phyloP scores from a whole-genome alignment of 2,329 filamentous ascomycete species.

The Botryosphaeria agaves region DNA sequence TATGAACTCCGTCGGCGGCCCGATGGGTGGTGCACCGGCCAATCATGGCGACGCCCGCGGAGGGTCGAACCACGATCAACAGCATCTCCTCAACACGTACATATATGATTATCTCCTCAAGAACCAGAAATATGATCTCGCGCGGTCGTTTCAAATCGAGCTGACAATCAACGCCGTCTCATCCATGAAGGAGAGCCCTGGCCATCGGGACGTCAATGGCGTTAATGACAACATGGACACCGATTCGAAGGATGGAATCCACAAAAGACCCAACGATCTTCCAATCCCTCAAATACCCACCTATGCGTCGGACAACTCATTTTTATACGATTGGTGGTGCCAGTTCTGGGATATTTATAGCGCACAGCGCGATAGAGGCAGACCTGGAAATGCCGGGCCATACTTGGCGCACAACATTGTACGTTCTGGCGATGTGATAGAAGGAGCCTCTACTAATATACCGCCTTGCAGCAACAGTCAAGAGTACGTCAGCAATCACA shows the following conservation, averaged over 20 bases:
- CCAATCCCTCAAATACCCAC: slow-evolving; percentile 54
- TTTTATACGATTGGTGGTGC: slow-evolving; percentile 95
- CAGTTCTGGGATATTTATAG: slow-evolving; percentile 94
- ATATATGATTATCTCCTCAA: slow-evolving; percentile 87
- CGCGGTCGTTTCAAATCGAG: slow-evolving; percentile 48
- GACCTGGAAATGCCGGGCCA: slow-evolving; percentile 38
- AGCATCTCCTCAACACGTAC: slow-evolving; percentile 59
- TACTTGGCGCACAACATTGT: slow-evolving; percentile 78
- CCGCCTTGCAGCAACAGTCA: slow-evolving; percentile 38
- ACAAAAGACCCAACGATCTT: slow-evolving; percentile 66
- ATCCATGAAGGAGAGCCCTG: slow-evolving; percentile 48
- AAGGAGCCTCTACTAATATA: slow-evolving; percentile 8
- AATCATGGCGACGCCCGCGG: slow-evolving; percentile 36
- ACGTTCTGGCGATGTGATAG: slow-evolving; percentile 23
- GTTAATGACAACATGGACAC: slow-evolving; percentile 62
- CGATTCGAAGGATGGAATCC: slow-evolving; percentile 64
- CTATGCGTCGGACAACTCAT: slow-evolving; percentile 53
- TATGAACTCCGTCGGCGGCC: slow-evolving; percentile 48
- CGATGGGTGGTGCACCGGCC: slow-evolving; percentile 43
- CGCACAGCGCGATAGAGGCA: slow-evolving; percentile 45
- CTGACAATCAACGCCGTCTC: slow-evolving; percentile 35
- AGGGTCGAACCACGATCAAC: slow-evolving; percentile 21
- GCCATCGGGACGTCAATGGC: slow-evolving; percentile 45
- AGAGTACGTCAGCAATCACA: slow-evolving; percentile 60
- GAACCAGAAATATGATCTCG: slow-evolving; percentile 69